These are phyloP conservation scores for Sarocladium strictum DNA, from an alignment of 2,329 filamentous ascomycete species.

Conservation along the genomic window DNA sequence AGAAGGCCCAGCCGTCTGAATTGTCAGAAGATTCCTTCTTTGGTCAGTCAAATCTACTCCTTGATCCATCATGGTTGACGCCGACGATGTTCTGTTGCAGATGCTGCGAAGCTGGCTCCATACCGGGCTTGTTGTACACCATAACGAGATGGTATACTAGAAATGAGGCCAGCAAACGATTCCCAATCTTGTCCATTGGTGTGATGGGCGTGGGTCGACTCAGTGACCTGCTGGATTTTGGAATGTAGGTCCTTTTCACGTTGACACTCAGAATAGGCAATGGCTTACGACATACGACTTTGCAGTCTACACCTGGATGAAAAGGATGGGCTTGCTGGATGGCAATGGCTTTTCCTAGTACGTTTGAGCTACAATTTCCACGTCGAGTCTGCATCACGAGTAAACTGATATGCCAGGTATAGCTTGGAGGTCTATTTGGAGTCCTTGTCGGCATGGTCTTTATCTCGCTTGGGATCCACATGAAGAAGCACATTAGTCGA, in stretches of 20 bases:
- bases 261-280: not conserved
- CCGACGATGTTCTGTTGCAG: too few species aligned
- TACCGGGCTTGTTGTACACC: conserved; percentile 35
- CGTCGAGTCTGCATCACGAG: too few species aligned
- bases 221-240: conserved; percentile 21
- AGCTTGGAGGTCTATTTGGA: not conserved
- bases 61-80: not conserved
- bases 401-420: not conserved
- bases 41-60: not conserved
- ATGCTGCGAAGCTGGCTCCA: not conserved
- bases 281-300: not conserved
- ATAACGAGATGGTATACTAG: conserved; percentile 42
- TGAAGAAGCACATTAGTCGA: too few species aligned
- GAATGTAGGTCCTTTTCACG: not conserved
- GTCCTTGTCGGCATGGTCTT: not conserved
- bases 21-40: not conserved
- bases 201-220: conserved; percentile 34
- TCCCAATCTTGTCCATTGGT: conserved; percentile 39
- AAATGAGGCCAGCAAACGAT: conserved; percentile 38
- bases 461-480: too few species aligned
- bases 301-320: not conserved
- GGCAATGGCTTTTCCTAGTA: conserved; percentile 4
- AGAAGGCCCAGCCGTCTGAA: not conserved
- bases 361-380: not conserved
- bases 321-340: not conserved